Percentiles rank a stretch among this genome's conserved stretches.
These are phyloP conservation scores for Wickerhamiella siamensis DNA, from an alignment of 805 yeast genomes.

Conservation along the genomic window DNA sequence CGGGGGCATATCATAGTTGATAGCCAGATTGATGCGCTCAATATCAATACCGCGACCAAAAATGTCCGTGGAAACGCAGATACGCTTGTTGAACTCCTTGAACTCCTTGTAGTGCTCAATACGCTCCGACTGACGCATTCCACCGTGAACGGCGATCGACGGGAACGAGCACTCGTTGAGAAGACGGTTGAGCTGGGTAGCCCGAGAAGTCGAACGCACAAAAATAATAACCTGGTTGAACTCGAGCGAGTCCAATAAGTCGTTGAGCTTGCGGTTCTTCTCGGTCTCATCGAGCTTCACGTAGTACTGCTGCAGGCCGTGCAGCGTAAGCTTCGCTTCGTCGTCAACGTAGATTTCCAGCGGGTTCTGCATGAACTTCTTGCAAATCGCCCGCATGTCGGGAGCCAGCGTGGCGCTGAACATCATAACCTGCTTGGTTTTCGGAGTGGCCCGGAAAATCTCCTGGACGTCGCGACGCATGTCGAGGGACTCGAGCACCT, in stretches of 20 bases:
- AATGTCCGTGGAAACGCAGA: constrained; percentile 96
- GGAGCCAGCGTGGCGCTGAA: constrained; percentile 90
- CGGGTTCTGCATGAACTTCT: constrained; percentile 96
- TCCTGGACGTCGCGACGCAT: constrained; percentile 99
- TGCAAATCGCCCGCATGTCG: constrained; percentile 92
- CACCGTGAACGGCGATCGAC: constrained; percentile 90
- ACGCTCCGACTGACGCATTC: constrained; percentile 94
- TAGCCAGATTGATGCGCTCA: constrained; percentile 95
- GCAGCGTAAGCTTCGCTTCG: constrained; percentile 91
- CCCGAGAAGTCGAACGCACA: constrained; percentile 83
- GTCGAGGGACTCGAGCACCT: constrained; percentile 76
- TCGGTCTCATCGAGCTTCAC: constrained; percentile 79
- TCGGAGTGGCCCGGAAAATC: constrained; percentile 93
- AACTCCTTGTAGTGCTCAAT: constrained; percentile 90
- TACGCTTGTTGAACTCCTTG: constrained; percentile 96
- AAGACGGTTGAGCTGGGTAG: constrained; percentile 77
- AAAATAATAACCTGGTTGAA: constrained; percentile 97
- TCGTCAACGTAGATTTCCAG: constrained; percentile 95
- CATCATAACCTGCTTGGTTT: constrained; percentile 98
- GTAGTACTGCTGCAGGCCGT: constrained; percentile 95
- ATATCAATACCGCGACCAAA: constrained; percentile 99
- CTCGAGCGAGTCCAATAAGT: constrained; percentile 82
- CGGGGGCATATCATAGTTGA: constrained; percentile 89
- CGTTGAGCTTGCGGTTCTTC: constrained; percentile 85
- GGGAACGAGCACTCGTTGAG: constrained; percentile 92